phyloP scores from a whole-genome alignment of 139 green algal genomes.

The Coccomyxa sp. region DNA sequence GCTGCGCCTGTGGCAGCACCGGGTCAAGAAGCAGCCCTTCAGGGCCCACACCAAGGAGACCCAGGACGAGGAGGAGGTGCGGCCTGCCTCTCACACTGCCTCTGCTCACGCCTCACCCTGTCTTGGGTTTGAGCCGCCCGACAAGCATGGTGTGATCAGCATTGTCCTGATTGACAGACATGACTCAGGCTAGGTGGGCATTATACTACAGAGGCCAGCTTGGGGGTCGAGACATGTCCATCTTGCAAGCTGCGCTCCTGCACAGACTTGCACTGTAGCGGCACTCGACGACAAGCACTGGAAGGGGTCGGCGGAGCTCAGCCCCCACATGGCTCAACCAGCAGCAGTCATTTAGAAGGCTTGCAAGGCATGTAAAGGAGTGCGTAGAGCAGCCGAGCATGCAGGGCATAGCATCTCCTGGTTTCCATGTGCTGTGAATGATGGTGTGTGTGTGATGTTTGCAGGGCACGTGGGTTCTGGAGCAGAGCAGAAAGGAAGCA shows the following conservation, averaged over 20 bases:
- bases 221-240: background rate
- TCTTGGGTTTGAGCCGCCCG: background rate
- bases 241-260: background rate
- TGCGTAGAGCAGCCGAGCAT: background rate
- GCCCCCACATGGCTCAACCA: background rate
- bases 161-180: background rate
- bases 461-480: background rate
- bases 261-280: background rate
- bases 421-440: background rate
- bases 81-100: too few relatives aligned
- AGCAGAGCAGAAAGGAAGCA: background rate
- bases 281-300: too few relatives aligned
- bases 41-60: background rate
- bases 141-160: background rate
- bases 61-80: background rate
- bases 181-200: background rate
- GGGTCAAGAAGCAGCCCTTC: background rate
- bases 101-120: background rate
- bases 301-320: too few relatives aligned
- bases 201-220: background rate
- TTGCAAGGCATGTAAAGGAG: background rate
- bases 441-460: background rate
- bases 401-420: background rate
- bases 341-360: background rate
- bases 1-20: background rate